Conservation (phyloP, 768 basidiomycete genomes). For the Russula virescens region DNA sequence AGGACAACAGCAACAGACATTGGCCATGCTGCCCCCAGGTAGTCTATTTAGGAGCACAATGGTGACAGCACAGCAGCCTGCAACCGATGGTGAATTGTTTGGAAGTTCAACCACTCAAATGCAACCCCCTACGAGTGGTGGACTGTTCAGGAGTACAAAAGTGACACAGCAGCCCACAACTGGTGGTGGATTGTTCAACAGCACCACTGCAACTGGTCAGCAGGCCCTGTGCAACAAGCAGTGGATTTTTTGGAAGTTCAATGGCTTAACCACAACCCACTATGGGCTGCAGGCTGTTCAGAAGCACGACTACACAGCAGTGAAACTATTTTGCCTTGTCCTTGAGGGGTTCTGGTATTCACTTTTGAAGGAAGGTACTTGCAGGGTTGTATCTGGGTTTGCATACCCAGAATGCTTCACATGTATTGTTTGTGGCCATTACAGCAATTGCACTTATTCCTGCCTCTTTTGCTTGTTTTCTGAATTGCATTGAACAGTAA, state of each 20-base stretch:
- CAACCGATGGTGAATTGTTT: slow-evolving; percentile 10
- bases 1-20: slow-evolving; percentile 22
- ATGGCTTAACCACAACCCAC: slow-evolving; percentile 16
- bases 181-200: slow-evolving; percentile 26
- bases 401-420: too few relatives aligned
- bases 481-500: too few relatives aligned
- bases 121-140: slow-evolving; percentile 17
- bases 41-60: too few relatives aligned
- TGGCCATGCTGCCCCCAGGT: background rate
- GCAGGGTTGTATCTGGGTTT: too few relatives aligned
- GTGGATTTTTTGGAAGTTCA: slow-evolving; percentile 31
- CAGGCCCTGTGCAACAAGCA: slow-evolving; percentile 18
- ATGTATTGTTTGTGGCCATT: too few relatives aligned
- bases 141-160: slow-evolving; percentile 20
- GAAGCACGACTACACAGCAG: slow-evolving; percentile 19
- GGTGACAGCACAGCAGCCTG: too few relatives aligned
- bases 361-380: too few relatives aligned
- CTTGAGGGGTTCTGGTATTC: too few relatives aligned
- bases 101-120: background rate
- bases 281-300: slow-evolving; percentile 25
- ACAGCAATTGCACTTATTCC: too few relatives aligned
- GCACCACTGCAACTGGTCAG: slow-evolving; percentile 14
- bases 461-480: too few relatives aligned
- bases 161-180: slow-evolving; percentile 8
- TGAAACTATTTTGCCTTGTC: too few relatives aligned